These are phyloP conservation scores for Vitis rupestris DNA, from an alignment of 164 flowering plant species.

Conservation along the genomic window DNA sequence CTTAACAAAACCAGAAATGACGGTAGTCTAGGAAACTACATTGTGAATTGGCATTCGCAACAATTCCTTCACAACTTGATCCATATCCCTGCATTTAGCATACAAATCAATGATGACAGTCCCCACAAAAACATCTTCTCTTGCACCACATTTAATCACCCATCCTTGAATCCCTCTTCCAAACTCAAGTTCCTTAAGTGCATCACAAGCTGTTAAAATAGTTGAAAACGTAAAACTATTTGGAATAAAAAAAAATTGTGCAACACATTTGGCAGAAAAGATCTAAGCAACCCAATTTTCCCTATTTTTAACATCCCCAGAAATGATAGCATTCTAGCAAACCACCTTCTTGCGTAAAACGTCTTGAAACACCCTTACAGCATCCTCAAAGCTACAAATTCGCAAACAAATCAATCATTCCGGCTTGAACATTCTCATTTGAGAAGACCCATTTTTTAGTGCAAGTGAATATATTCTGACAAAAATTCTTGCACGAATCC, in stretches of 20 bases:
- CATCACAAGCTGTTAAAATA: slow-evolving; percentile 59
- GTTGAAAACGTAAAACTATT: slow-evolving; percentile 64
- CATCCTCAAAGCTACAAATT: slow-evolving; percentile 51
- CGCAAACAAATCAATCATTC: slow-evolving; percentile 64
- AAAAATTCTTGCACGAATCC: slow-evolving; percentile 46
- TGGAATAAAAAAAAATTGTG: slow-evolving; percentile 42
- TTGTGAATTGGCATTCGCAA: too few species aligned
- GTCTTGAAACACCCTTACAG: slow-evolving; percentile 61
- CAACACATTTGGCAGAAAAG: slow-evolving; percentile 51
- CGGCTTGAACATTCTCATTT: slow-evolving; percentile 55
- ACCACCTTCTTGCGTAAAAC: slow-evolving; percentile 56
- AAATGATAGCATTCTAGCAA: slow-evolving; percentile 75
- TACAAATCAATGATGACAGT: too few species aligned
- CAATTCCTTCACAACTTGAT: too few species aligned
- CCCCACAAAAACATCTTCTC: too few species aligned
- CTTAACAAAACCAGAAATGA: too few species aligned
- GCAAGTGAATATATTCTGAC: slow-evolving; percentile 9
- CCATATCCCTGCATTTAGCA: too few species aligned
- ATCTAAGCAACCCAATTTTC: slow-evolving; percentile 49
- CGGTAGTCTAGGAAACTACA: too few species aligned
- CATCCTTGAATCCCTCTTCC: slow-evolving; percentile 64
- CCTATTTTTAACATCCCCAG: slow-evolving; percentile 60
- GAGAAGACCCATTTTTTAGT: slow-evolving; percentile 37
- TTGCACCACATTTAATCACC: too few species aligned
- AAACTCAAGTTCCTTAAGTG: slow-evolving; percentile 44